Percentiles rank a stretch among this genome's conserved stretches.
These are phyloP conservation scores for Daucus carota DNA, from an alignment of 129 eudicot species.

Conservation along the genomic window DNA sequence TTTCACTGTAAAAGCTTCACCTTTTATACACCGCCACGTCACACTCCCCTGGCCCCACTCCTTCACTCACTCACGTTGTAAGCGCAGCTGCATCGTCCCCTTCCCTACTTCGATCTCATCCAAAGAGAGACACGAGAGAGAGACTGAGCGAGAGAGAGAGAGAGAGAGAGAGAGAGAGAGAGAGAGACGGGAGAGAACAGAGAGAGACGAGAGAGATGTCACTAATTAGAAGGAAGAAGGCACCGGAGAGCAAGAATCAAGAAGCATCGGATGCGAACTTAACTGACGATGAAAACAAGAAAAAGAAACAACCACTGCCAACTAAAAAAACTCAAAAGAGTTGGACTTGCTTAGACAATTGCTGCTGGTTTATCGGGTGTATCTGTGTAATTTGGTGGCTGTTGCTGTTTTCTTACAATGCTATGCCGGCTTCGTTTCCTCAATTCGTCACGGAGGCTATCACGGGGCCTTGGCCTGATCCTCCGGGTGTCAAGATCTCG, in stretches of 20 bases:
- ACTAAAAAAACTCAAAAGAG: slow-evolving; percentile 11
- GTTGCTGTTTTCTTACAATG: slow-evolving; percentile 57
- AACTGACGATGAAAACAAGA: slow-evolving; percentile 22
- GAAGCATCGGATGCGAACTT: slow-evolving; percentile 12
- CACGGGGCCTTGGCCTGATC: slow-evolving; percentile 86
- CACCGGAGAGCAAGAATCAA: slow-evolving; percentile 22
- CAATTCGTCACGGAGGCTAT: slow-evolving; percentile 90
- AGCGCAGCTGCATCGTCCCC: not conserved
- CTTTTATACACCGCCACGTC: not conserved
- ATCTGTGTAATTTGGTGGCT: slow-evolving; percentile 76
- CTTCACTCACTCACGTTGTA: not conserved
- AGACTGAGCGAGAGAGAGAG: not conserved
- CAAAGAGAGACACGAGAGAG: no score
- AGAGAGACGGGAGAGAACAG: no score
- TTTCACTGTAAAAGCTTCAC: not conserved
- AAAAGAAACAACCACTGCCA: not conserved
- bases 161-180: slow-evolving; percentile 1
- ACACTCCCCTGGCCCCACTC: not conserved
- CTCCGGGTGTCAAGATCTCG: slow-evolving; percentile 73
- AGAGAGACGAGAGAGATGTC: slow-evolving; percentile 25
- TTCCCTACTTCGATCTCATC: not conserved
- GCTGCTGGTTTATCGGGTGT: slow-evolving; percentile 89
- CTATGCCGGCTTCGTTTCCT: slow-evolving; percentile 88
- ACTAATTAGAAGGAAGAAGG: slow-evolving; percentile 37
- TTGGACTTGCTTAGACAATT: slow-evolving; percentile 77